A percentile compares a stretch with the other conserved stretches of the same genome.
Conservation (phyloP, 805 yeast genomes). For the Saturnispora sanitii region DNA sequence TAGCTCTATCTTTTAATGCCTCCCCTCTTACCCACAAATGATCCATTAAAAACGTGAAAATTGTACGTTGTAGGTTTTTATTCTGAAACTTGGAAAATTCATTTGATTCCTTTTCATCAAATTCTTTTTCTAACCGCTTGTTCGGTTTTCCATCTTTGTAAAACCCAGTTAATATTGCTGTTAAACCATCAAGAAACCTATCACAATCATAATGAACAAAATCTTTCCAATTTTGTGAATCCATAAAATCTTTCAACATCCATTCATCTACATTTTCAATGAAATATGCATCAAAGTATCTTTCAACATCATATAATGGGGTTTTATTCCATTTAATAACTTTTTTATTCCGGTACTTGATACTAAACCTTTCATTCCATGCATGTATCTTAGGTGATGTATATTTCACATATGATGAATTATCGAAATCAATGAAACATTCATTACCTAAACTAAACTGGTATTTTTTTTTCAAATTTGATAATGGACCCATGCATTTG, state of each 20-base stretch:
- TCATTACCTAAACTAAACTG: not conserved
- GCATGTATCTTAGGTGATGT: not conserved
- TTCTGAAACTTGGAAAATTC: not conserved
- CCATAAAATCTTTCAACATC: slow-evolving; percentile 4
- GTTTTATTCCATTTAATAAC: slow-evolving; percentile 3
- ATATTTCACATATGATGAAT: not conserved
- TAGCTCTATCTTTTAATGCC: no score
- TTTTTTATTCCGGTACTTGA: not conserved
- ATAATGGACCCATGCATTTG: not conserved
- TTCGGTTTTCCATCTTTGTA: slow-evolving; percentile 1
- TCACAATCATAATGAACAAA: not conserved
- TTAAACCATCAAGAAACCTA: not conserved
- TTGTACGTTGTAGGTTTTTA: not conserved
- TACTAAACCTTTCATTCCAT: not conserved
- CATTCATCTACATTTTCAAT: not conserved
- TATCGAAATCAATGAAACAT: not conserved
- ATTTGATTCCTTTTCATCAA: not conserved
- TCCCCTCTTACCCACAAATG: not conserved
- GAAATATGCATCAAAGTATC: slow-evolving; percentile 1
- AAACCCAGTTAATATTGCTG: slow-evolving; percentile 1
- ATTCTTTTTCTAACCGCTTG: not conserved
- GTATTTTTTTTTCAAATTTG: not conserved
- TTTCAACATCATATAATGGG: not conserved
- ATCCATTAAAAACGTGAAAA: not conserved
- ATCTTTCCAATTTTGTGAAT: not conserved